These are phyloP conservation scores for Cyclotella kingstonii DNA, from an alignment of 108 stramenopile genomes.

Conservation along the genomic window DNA sequence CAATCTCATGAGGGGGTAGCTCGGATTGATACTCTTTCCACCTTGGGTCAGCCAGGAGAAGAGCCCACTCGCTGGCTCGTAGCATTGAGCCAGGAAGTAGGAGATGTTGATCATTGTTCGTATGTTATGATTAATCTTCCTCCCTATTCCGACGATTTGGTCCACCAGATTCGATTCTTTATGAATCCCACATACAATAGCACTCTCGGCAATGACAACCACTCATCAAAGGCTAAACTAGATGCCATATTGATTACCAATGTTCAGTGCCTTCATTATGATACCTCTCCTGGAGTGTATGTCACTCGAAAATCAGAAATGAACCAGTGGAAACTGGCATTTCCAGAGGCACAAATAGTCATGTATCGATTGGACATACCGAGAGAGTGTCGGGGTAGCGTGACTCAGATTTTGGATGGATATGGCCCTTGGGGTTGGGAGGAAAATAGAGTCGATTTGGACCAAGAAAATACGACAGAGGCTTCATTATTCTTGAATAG, in stretches of 20 bases:
- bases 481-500: background rate
- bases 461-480: background rate
- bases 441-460: slow-evolving; percentile 13
- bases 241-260: slow-evolving; percentile 69
- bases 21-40: slow-evolving; percentile 44
- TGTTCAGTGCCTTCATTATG: slow-evolving; percentile 70
- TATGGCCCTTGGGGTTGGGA: slow-evolving; percentile 82
- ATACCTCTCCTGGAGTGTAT: slow-evolving; percentile 64
- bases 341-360: slow-evolving; percentile 55
- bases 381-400: slow-evolving; percentile 65
- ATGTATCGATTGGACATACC: slow-evolving; percentile 77
- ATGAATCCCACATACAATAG: slow-evolving; percentile 51
- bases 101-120: background rate
- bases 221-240: slow-evolving; percentile 35
- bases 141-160: slow-evolving; percentile 73
- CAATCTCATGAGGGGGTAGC: slow-evolving; percentile 38
- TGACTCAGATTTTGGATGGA: slow-evolving; percentile 76
- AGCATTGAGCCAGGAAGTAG: slow-evolving; percentile 13
- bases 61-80: slow-evolving; percentile 46
- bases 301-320: slow-evolving; percentile 62
- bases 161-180: slow-evolving; percentile 51
- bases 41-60: slow-evolving; percentile 24
- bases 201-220: background rate
- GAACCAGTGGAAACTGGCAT: slow-evolving; percentile 61
- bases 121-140: slow-evolving; percentile 82